Conservation (phyloP, 2,329 filamentous ascomycete genomes). For the Penicillium sp. region DNA sequence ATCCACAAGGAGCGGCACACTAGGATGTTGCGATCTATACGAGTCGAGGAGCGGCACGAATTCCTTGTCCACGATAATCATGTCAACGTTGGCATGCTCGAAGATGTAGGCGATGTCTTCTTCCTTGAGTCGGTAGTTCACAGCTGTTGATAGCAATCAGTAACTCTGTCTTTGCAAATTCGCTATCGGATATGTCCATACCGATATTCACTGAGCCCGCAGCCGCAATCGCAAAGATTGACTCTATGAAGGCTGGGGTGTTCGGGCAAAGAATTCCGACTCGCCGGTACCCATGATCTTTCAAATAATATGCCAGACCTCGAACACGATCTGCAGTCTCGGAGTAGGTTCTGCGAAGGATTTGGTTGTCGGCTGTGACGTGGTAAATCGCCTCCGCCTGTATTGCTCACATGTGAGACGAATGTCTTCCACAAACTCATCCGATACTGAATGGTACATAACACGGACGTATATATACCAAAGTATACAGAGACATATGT, state of each 20-base stretch:
- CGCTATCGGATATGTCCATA: slow-evolving; percentile 29
- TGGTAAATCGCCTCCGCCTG: slow-evolving; percentile 80
- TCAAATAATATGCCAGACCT: slow-evolving; percentile 83
- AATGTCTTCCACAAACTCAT: no score
- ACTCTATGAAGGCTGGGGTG: slow-evolving; percentile 89
- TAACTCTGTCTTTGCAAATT: not conserved
- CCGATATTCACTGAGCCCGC: slow-evolving; percentile 74
- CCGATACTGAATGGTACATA: no score
- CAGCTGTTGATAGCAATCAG: slow-evolving; percentile 38
- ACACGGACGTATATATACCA: not conserved
- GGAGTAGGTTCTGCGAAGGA: slow-evolving; percentile 72
- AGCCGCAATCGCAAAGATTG: slow-evolving; percentile 81
- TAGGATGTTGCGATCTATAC: slow-evolving; percentile 60
- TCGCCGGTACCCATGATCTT: slow-evolving; percentile 67
- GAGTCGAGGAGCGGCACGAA: slow-evolving; percentile 66
- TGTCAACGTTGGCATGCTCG: slow-evolving; percentile 78
- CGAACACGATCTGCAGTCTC: slow-evolving; percentile 82
- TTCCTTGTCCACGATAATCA: slow-evolving; percentile 82
- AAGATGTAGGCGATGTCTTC: slow-evolving; percentile 92
- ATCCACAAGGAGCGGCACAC: slow-evolving; percentile 73
- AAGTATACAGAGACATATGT: not conserved
- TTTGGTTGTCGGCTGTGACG: slow-evolving; percentile 70
- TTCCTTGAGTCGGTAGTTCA: slow-evolving; percentile 72
- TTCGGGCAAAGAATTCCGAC: slow-evolving; percentile 89
- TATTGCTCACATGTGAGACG: slow-evolving; percentile 3